Evolutionary conservation across 2,329 filamentous ascomycete species (phyloP), one percentile per base, ranked within the genome.

Genomic region (Ophiosphaerella herpotricha): DNA sequence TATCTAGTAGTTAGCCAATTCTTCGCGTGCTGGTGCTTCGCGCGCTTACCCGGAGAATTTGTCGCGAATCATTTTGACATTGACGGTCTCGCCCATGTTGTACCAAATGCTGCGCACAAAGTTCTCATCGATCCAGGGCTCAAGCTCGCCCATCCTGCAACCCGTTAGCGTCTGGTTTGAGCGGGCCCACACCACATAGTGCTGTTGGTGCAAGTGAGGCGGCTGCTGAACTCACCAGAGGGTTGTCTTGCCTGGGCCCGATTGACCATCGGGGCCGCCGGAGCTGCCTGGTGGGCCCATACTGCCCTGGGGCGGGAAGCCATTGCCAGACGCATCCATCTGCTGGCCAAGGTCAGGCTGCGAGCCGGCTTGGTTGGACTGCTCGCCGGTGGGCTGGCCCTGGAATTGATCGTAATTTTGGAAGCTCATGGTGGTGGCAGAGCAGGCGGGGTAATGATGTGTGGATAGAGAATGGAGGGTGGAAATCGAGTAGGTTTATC

Each of bases 61-160:
- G 80, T 99, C 94, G 61, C 94, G 90, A 68, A 99, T 99, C 83
- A 99, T 96, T 85, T 99, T 99, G 66, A 99, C 94, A 67, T 97
- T 97, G 67, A 99, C 94, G 58, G 86, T 86, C 77, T 97, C 94
- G 63, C 89, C 91, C 79, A 96, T 89, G 66, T 92, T 86, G 69
- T 91, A 96, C 83, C 91, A 97, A 39, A 97, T 86, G 64, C 89
- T 94, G 77, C 95, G 92, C 71, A 99, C 90, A 75, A 97, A 99
- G 77, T 93, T 95, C 80, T 99, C 94, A 67, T 99, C 94, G 78
- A 99, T 97, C 94, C 94, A 99, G 24, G 91, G 90, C 77, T 97
- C 93, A 58, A 99, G 88, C 75, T 99, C 94, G 63, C 94, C 94
- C 94, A 99, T 99, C 93, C 92, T 96, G 62, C 51, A 41, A 21